Conservation (phyloP, 768 basidiomycete genomes). For the Dioszegia hungarica region DNA sequence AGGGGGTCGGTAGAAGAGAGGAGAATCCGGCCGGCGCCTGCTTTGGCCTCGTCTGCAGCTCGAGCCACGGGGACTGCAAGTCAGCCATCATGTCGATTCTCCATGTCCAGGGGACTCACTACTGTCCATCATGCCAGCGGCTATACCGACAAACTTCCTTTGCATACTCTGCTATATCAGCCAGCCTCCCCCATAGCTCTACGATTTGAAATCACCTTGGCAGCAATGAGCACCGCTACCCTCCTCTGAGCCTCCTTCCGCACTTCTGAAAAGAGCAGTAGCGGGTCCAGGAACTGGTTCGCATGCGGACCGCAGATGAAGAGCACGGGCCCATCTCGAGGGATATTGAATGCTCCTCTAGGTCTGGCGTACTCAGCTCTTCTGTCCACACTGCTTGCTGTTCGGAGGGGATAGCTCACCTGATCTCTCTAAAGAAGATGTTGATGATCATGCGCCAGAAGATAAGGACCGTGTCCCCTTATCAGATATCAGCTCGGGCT, state of each 20-base stretch:
- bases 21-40: conserved; percentile 67
- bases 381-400: not conserved
- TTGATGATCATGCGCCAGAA: conserved; percentile 81
- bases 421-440: conserved; percentile 93
- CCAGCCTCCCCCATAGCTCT: not conserved
- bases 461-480: conserved; percentile 60
- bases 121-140: conserved; percentile 75
- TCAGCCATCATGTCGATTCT: not conserved
- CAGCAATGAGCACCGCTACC: conserved; percentile 83
- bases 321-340: conserved; percentile 80
- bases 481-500: conserved; percentile 55
- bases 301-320: conserved; percentile 90
- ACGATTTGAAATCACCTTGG: conserved; percentile 54
- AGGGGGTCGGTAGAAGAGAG: conserved; percentile 73
- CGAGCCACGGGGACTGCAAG: conserved; percentile 80
- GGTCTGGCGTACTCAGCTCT: conserved; percentile 53
- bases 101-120: conserved; percentile 57
- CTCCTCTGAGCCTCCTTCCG: conserved; percentile 74
- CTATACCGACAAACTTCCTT: conserved; percentile 70
- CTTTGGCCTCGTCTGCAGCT: conserved; percentile 76
- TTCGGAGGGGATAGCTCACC: conserved; percentile 23
- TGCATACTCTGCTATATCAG: conserved; percentile 60
- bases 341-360: conserved; percentile 90
- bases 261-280: conserved; percentile 77
- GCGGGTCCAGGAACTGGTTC: conserved; percentile 91